Conservation (phyloP, 2,329 filamentous ascomycete genomes). For the Didymella lethalis region DNA sequence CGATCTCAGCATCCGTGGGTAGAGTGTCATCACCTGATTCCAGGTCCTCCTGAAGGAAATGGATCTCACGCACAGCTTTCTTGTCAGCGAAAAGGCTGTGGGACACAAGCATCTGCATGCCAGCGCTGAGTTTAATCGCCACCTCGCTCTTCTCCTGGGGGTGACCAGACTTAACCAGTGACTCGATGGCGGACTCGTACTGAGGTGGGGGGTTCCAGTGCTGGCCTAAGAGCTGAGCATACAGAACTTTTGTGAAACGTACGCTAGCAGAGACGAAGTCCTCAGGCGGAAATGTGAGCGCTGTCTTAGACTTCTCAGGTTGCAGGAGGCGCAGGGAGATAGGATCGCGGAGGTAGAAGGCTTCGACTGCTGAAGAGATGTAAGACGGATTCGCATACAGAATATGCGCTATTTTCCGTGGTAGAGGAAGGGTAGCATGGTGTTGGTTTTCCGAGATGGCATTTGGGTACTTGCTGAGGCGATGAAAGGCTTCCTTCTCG, state of each 20-base stretch:
- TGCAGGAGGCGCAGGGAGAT: constrained; percentile 74
- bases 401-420: constrained; percentile 81
- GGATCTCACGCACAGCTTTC: constrained; percentile 75
- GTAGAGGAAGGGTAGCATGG: constrained; percentile 74
- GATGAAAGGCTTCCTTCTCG: constrained; percentile 89
- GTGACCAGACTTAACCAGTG: constrained; percentile 42
- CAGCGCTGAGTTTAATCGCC: constrained; percentile 89
- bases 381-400: constrained; percentile 77
- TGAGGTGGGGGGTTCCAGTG: constrained; percentile 72
- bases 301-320: constrained; percentile 55
- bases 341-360: constrained; percentile 90
- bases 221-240: constrained; percentile 88
- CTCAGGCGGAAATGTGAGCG: constrained; percentile 72
- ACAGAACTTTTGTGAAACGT: constrained; percentile 86
- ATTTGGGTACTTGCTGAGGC: constrained; percentile 81
- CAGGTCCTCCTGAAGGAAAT: constrained; percentile 77
- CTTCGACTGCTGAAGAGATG: constrained; percentile 84
- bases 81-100: constrained; percentile 74
- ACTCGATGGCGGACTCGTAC: constrained; percentile 57
- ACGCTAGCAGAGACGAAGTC: constrained; percentile 83
- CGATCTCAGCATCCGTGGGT: constrained; percentile 77
- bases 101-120: constrained; percentile 84
- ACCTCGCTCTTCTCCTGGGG: constrained; percentile 62
- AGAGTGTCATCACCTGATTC: constrained; percentile 73
- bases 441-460: constrained; percentile 81